These are phyloP conservation scores for Fraxinus paxiana DNA, from an alignment of 305 asterid species.

Conservation along the genomic window DNA sequence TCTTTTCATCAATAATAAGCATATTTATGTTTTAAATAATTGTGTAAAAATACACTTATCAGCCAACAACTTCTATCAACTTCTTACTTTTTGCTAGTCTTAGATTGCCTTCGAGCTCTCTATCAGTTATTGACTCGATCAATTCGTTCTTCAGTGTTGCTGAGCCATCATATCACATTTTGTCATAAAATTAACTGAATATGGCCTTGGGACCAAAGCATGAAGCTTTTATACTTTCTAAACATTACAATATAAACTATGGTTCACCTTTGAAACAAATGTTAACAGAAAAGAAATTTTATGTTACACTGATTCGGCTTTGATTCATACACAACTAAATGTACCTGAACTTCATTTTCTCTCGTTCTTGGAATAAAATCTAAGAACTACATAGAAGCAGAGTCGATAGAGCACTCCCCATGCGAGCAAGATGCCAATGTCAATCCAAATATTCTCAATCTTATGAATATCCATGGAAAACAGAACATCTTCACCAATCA, in stretches of 20 bases:
- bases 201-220: background rate
- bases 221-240: background rate
- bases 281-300: background rate
- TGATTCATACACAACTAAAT: background rate
- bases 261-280: background rate
- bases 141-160: background rate
- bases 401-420: conserved; percentile 81
- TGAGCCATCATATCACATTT: background rate
- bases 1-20: no score
- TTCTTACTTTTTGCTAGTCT: background rate
- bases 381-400: conserved; percentile 66
- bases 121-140: background rate
- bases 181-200: background rate
- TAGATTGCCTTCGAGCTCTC: background rate
- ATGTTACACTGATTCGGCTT: background rate
- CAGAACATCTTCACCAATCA: conserved; percentile 75
- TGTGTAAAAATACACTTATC: no score
- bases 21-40: no score
- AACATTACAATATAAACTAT: background rate
- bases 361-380: conserved; percentile 78
- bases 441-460: conserved; percentile 58
- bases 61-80: no score
- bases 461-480: conserved; percentile 59
- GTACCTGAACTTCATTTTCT: conserved; percentile 45
- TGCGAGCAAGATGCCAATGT: conserved; percentile 64